phyloP scores from a whole-genome alignment of 2,329 filamentous ascomycete genomes.

The Coniochaeta prunicola region DNA sequence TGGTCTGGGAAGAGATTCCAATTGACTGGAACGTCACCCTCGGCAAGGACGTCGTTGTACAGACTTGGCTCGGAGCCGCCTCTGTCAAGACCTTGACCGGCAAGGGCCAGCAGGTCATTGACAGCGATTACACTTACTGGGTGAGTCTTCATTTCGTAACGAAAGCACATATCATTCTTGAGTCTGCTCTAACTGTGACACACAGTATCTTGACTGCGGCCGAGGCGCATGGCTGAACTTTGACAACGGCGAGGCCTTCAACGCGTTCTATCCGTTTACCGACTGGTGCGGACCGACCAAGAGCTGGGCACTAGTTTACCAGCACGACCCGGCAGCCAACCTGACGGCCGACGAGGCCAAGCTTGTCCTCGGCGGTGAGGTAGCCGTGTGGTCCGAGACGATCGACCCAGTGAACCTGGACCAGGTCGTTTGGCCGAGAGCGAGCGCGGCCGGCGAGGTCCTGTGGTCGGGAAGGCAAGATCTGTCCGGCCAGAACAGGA shows the following conservation, averaged over 20 bases:
- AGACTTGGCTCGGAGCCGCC: slow-evolving; percentile 65
- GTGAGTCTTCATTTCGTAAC: slow-evolving; percentile 32
- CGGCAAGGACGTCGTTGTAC: slow-evolving; percentile 64
- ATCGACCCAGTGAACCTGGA: slow-evolving; percentile 70
- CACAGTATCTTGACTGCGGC: slow-evolving; percentile 75
- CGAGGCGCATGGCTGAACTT: slow-evolving; percentile 74
- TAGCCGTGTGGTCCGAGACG: slow-evolving; percentile 77
- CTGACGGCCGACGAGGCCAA: slow-evolving; percentile 54
- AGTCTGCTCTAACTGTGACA: slow-evolving; percentile 4
- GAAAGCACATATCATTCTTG: background rate
- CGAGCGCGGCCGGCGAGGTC: slow-evolving; percentile 67
- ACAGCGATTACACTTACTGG: slow-evolving; percentile 72
- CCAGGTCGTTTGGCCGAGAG: slow-evolving; percentile 69
- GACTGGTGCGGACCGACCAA: slow-evolving; percentile 80
- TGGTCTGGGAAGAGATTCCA: slow-evolving; percentile 87
- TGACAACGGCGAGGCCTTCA: slow-evolving; percentile 44
- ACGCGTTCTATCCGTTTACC: slow-evolving; percentile 57
- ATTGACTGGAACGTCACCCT: slow-evolving; percentile 71
- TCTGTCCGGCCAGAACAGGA: slow-evolving; percentile 57
- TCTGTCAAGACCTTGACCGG: slow-evolving; percentile 54
- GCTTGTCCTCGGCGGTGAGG: slow-evolving; percentile 74
- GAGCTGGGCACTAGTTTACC: slow-evolving; percentile 76
- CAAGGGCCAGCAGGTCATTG: slow-evolving; percentile 63
- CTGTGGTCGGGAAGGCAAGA: slow-evolving; percentile 72
- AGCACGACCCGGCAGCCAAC: slow-evolving; percentile 64